Evolutionary conservation across 768 basidiomycete genomes (phyloP).

Genomic region (Leccinellum rugosiceps): DNA sequence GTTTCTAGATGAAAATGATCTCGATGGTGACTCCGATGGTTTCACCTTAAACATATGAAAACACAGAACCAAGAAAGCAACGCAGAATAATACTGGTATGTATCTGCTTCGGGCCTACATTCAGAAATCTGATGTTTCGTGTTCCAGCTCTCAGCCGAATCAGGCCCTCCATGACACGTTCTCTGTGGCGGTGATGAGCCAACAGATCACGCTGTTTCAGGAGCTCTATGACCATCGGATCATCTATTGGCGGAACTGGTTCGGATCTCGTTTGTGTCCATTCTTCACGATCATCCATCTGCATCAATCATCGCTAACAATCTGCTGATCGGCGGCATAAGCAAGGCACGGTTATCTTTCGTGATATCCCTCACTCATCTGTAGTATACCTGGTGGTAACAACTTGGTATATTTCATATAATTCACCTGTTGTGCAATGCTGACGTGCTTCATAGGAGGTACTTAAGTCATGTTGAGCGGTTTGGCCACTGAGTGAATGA

Average conservation of each 20-base stretch:
- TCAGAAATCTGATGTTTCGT: not conserved
- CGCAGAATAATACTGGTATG: not conserved
- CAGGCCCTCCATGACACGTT: not conserved
- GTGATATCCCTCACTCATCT: slow-evolving; percentile 45
- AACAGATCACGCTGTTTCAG: not conserved
- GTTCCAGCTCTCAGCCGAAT: not conserved
- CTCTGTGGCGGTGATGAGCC: not conserved
- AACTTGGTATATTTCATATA: slow-evolving; percentile 42
- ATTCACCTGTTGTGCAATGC: slow-evolving; percentile 18
- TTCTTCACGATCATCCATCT: not conserved
- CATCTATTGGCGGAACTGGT: not conserved
- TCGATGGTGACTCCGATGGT: not conserved
- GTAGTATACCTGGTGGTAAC: slow-evolving; percentile 65
- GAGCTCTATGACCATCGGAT: not conserved
- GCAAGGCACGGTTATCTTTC: not conserved
- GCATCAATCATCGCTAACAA: not conserved
- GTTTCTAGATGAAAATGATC: not conserved
- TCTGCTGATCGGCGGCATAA: not conserved
- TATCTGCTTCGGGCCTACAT: not conserved
- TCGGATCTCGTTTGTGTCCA: not conserved
- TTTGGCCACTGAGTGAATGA: not conserved
- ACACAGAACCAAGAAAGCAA: not conserved
- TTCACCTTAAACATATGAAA: not conserved
- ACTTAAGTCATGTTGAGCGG: not conserved
- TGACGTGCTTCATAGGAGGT: slow-evolving; percentile 37